Conservation (phyloP, 192 early-diverging fungal species). For the Coemansia sp. region DNA sequence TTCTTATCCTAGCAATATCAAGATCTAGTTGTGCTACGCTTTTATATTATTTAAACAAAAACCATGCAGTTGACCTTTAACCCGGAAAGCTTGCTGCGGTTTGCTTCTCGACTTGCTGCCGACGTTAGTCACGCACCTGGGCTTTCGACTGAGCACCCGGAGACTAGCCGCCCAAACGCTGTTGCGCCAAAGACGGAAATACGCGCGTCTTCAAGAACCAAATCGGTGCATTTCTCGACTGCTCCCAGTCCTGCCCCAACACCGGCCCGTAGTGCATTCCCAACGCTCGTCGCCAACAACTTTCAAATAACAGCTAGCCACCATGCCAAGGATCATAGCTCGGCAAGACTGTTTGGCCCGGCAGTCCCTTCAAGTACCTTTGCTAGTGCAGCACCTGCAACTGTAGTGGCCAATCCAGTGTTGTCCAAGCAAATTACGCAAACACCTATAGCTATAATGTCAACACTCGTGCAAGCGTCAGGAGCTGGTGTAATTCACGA, state of each 20-base stretch:
- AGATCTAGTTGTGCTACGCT: neutral
- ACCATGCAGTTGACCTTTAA: constrained; percentile 8
- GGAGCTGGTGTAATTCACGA: neutral
- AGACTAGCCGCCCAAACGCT: neutral
- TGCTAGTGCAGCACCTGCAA: neutral
- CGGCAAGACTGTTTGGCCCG: neutral
- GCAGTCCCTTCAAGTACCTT: neutral
- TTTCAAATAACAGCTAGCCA: neutral
- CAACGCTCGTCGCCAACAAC: neutral
- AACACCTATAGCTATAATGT: no score
- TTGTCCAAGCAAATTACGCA: neutral
- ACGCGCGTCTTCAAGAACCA: neutral
- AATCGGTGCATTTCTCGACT: neutral
- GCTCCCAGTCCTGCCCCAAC: neutral
- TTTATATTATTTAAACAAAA: neutral
- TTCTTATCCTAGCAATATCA: neutral
- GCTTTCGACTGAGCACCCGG: neutral
- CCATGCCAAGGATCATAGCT: neutral
- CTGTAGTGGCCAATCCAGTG: neutral
- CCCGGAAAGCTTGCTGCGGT: constrained; percentile 3
- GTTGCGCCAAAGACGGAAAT: neutral
- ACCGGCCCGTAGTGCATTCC: neutral
- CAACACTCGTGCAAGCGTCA: no score
- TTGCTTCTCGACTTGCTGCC: neutral
- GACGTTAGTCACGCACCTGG: neutral